A percentile compares a stretch with the other conserved stretches of the same genome.
Evolutionary conservation across 768 basidiomycete species (phyloP).

Genomic region (Amanita pseudoporphyria): DNA sequence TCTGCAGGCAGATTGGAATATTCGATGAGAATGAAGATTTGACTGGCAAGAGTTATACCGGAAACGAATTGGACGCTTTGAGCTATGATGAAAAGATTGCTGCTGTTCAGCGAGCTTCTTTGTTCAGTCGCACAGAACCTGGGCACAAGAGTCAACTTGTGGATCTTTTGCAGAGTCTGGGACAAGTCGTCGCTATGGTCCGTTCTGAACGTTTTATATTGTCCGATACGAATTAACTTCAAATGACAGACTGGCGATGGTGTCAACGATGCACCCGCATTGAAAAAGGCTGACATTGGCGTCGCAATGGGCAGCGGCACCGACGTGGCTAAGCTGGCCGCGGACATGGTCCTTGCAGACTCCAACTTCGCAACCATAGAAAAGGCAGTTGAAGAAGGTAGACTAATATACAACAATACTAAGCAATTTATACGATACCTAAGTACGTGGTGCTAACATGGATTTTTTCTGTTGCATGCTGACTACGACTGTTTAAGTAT

Average conservation of each 20-base stretch:
- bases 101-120: slow-evolving; percentile 79
- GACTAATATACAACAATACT: slow-evolving; percentile 98
- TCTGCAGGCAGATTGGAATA: slow-evolving; percentile 93
- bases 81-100: slow-evolving; percentile 70
- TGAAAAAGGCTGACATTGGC: slow-evolving; percentile 97
- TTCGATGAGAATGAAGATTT: slow-evolving; percentile 82
- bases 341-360: slow-evolving; percentile 96
- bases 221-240: not conserved
- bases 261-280: slow-evolving; percentile 95
- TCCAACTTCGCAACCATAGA: slow-evolving; percentile 98
- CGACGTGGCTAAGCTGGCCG: slow-evolving; percentile 95
- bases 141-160: slow-evolving; percentile 93
- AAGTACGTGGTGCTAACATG: slow-evolving; percentile 40
- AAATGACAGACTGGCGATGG: slow-evolving; percentile 78
- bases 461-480: not conserved
- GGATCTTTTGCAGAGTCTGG: slow-evolving; percentile 84
- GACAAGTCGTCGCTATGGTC: slow-evolving; percentile 94
- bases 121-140: slow-evolving; percentile 94
- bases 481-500: slow-evolving; percentile 37
- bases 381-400: slow-evolving; percentile 92
- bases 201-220: slow-evolving; percentile 8
- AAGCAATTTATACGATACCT: slow-evolving; percentile 99
- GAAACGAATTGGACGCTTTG: slow-evolving; percentile 81
- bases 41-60: slow-evolving; percentile 93
- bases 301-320: slow-evolving; percentile 99